phyloP scores from a whole-genome alignment of 2,329 filamentous ascomycete species.

The Aspergillus puulaauensis region DNA sequence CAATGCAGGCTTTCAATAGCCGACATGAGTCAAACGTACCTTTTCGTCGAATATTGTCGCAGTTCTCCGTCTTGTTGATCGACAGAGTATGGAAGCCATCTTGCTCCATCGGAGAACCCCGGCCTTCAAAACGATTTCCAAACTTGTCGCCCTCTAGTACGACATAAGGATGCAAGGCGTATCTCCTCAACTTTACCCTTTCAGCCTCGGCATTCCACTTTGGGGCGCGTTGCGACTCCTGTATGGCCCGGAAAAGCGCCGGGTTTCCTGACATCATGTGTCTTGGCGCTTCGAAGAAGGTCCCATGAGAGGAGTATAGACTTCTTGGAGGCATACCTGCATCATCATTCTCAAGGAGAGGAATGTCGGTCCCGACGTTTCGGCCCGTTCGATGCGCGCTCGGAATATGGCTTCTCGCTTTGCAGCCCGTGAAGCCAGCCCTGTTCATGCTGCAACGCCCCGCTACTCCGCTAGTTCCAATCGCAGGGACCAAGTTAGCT shows the following conservation, averaged over 20 bases:
- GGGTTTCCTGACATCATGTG: neutral
- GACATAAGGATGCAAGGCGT: constrained; percentile 1
- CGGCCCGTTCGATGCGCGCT: neutral
- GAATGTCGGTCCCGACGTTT: neutral
- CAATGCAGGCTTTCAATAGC: neutral
- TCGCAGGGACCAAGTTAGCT: neutral
- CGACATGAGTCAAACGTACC: neutral
- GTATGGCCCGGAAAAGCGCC: neutral
- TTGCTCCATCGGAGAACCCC: neutral
- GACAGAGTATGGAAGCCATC: neutral
- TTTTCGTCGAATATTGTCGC: neutral
- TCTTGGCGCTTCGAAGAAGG: neutral
- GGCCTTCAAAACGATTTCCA: neutral
- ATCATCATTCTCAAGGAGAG: neutral
- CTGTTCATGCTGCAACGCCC: neutral
- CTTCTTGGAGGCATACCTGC: neutral
- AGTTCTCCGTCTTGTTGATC: neutral
- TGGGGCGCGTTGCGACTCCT: neutral
- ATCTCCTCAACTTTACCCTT: neutral
- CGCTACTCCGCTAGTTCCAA: neutral
- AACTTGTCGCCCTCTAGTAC: neutral
- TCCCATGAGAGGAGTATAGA: no score
- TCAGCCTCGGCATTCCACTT: neutral
- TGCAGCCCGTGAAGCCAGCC: neutral
- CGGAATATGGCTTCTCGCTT: neutral